phyloP scores from a whole-genome alignment of 495 filamentous ascomycete species.

The Talaromyces nanjingensis region DNA sequence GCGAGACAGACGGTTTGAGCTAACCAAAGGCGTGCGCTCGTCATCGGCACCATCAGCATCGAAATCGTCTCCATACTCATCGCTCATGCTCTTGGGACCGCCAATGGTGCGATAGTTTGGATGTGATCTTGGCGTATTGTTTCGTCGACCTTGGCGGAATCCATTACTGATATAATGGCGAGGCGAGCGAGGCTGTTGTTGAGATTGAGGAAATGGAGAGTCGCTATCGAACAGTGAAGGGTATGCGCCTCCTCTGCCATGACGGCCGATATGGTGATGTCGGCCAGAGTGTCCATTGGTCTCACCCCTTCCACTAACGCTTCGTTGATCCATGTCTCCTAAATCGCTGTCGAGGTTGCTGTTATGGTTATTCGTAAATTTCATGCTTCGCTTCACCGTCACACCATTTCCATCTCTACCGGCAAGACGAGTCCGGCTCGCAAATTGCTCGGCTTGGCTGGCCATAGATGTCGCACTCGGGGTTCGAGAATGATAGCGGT shows the following conservation, averaged over 20 bases:
- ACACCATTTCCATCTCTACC: constrained; percentile 61
- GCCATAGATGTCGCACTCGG: constrained; percentile 89
- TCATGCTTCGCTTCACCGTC: constrained; percentile 89
- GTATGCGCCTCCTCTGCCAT: constrained; percentile 61
- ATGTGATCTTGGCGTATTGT: constrained; percentile 22
- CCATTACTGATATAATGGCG: constrained; percentile 43
- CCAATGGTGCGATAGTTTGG: constrained; percentile 36
- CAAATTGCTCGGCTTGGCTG: constrained; percentile 68
- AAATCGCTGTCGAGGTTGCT: constrained; percentile 51
- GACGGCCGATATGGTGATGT: constrained; percentile 71
- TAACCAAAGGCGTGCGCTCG: constrained; percentile 80
- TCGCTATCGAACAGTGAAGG: constrained; percentile 72
- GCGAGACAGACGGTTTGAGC: constrained; percentile 53
- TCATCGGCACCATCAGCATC: constrained; percentile 80
- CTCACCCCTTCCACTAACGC: constrained; percentile 45
- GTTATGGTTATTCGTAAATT: constrained; percentile 82
- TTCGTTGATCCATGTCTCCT: constrained; percentile 58
- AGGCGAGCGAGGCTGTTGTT: constrained; percentile 52
- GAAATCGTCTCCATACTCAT: constrained; percentile 57
- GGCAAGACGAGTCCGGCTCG: constrained; percentile 51
- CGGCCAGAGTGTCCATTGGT: constrained; percentile 59
- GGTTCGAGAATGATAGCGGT: constrained; percentile 87
- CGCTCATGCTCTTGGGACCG: constrained; percentile 44
- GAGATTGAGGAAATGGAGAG: constrained; percentile 52
- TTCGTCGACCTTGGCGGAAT: constrained; percentile 28